Base-by-base conservation (phyloP, 139 green algal species). In the Tetradesmus lagerheimii region DNA sequence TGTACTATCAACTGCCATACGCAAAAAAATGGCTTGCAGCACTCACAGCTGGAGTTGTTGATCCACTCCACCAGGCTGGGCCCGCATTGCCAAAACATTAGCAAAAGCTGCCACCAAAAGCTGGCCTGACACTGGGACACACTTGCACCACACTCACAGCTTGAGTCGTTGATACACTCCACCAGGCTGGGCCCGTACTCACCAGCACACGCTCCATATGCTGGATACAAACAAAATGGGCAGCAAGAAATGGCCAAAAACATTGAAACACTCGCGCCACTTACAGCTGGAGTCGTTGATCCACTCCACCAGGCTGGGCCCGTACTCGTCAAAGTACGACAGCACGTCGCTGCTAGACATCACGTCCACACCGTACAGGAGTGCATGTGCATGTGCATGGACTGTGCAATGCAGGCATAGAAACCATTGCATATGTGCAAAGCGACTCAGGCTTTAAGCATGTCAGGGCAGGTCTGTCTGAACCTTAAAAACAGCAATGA, bases 271-370 rank as follows among this genome's bases (percentile, higher is more conserved):
- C 20, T n/a, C 50, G 29, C 39, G 4, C 50, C 74, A 85, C 92
- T 91, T 83, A 96, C 95, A 97, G 11, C 94, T 95, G 4, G 91
- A 95, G 92, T 99, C 97, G 87, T 98, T 96, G 71, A 99, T 93
- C 97, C 97, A 98, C 90, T 99, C 97, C 31, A 98, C 94, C 85
- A 94, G 97, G 9, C 80, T 95, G n/a, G 97, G 96, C 4, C 91
- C 93, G 88, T 95, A 98, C 12, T 96, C 95, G 0, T 57, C 79
- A 31, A 98, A 97, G 91, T 97, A 97, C 5, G 3, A 4, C 80
- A 94, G 66, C 64, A 91, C 89, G 35, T 94, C 92, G 1, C 15
- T 38, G 4, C 93, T 98, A 90, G 91, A 96, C 94, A 99, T 93
- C n/a, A 98, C 78, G 93, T 98, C 96, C 16, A 98, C n/a, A n/a